Percentiles rank a stretch among this genome's conserved stretches.
Conservation (phyloP, 129 eudicot genomes). For the Flaveria linearis region DNA sequence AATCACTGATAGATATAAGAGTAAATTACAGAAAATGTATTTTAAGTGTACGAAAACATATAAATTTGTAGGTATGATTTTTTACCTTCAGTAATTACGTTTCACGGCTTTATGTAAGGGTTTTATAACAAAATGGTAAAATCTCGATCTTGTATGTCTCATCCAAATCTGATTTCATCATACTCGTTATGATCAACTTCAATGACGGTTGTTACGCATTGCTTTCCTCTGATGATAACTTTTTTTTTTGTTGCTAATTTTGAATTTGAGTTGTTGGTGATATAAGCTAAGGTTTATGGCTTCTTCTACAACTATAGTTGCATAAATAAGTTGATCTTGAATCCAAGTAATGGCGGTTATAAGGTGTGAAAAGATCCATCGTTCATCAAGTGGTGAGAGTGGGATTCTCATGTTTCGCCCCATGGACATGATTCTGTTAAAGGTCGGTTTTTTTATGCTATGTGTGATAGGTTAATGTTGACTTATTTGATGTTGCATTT, state of each 20-base stretch:
- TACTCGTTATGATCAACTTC: too few species aligned
- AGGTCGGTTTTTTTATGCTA: conserved; percentile 39
- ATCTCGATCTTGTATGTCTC: too few species aligned
- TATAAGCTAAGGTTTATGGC: conserved; percentile 22
- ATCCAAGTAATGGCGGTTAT: conserved; percentile 32
- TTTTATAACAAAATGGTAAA: too few species aligned
- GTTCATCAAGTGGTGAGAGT: conserved; percentile 84
- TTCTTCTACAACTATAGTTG: conserved; percentile 30
- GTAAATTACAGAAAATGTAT: too few species aligned
- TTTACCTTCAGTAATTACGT: too few species aligned
- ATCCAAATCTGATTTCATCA: too few species aligned
- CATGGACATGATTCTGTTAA: conserved; percentile 88
- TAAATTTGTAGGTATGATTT: too few species aligned
- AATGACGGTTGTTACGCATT: neutral
- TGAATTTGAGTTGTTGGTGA: conserved; percentile 6
- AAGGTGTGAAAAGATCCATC: conserved; percentile 93
- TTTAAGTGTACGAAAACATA: too few species aligned
- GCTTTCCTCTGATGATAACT: neutral
- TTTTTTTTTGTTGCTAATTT: neutral
- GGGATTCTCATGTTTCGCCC: conserved; percentile 91
- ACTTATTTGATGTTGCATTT: neutral
- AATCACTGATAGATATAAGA: too few species aligned
- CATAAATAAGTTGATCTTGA: conserved; percentile 29
- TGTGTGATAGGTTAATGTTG: neutral
- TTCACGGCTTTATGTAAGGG: too few species aligned